Base-by-base conservation (phyloP, 257 asterid species). In the Rehmannia glutinosa region DNA sequence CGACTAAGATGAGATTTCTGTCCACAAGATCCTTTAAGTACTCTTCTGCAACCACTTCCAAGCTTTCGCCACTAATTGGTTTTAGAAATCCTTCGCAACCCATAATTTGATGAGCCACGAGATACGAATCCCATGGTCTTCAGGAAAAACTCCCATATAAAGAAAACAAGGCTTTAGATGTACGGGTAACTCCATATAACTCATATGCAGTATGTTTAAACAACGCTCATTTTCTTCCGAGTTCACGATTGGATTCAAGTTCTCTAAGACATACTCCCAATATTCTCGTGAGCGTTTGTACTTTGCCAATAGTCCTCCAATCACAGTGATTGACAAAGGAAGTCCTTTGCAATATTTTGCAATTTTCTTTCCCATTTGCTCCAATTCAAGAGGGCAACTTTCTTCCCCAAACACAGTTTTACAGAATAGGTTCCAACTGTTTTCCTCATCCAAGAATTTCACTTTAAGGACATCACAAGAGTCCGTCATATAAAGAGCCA, bases 61-160 rank as follows among this genome's bases (percentile, higher is more conserved):
- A 41, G 25, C 64, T 61, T 8, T 59, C 51, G 0, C 64, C 53
- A 6, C 6, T 4, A 16, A 55, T 20, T n/a, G 73, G 63, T 13
- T 73, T 73, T 0, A 73, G 16, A 73, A 66, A 57, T 20, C 73
- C 73, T 41, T 73, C 78, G 0, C 56, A 19, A 49, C 59, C 64
- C 69, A 73, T n/a, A 58, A n/a, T 3, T 39, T 50, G 20, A 66
- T 41, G 46, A 73, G 78, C 19, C 3, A 1, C 2, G 65, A 38
- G 0, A 15, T 8, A 28, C 1, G 10, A 0, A 66, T 20, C 7
- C 6, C 4, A 38, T 3, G 8, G 3, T 73, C 74, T 32, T 67
- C 70, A 0, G 35, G 43, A 9, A 58, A 66, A 12, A 23, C 30
- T 9, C 73, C 78, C 30, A 64, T 20, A 19, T 63, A 55, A 0